Evolutionary conservation across 345 rosid species (phyloP), one percentile per base, ranked within the genome.

Genomic region (Mercurialis annua): DNA sequence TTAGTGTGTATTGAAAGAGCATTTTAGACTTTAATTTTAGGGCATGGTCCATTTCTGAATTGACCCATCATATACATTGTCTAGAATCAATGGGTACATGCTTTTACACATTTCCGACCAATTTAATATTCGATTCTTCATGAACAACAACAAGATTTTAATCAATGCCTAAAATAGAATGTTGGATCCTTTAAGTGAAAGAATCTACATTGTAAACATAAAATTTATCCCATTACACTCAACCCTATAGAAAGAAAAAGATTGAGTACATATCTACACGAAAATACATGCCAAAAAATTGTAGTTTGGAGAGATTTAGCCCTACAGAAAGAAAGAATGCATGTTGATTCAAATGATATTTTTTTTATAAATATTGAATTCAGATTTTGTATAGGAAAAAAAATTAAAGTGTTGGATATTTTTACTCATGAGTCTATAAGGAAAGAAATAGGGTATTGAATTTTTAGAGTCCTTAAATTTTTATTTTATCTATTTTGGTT

Each of bases 151-250:
- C 9, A 34, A 29, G 31, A 38, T 62, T n/a, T 33, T 43, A 68
- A 26, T 56, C 52, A 36, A 65, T 66, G 71, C 76, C 73, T 64
- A 38, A 64, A 64, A 65, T 52, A 40, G 68, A 73, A 73, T 66
- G 76, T 67, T 66, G 59, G 59, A 59, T 69, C 70, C 63, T 43
- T 63, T 3, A 56, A 67, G 57, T 65, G 76, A 61, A 73, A 72
- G 76, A 79, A 69, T 77, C 79, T 46, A 56, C 74, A 15, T 64
- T 66, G 74, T 76, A 69, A 70, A 69, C 38, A 74, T 74, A 59
- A 69, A 34, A 74, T 59, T 44, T 68, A 31, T 60, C 54, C 36
- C 51, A 20, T 23, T 42, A 40, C 29, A 33, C 38, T 5, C 33
- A 64, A 70, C 18, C 63, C 54, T 65, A 30, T 17, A 62, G 57